phyloP scores from a whole-genome alignment of 257 asterid genomes.

The Jasminum sambac region DNA sequence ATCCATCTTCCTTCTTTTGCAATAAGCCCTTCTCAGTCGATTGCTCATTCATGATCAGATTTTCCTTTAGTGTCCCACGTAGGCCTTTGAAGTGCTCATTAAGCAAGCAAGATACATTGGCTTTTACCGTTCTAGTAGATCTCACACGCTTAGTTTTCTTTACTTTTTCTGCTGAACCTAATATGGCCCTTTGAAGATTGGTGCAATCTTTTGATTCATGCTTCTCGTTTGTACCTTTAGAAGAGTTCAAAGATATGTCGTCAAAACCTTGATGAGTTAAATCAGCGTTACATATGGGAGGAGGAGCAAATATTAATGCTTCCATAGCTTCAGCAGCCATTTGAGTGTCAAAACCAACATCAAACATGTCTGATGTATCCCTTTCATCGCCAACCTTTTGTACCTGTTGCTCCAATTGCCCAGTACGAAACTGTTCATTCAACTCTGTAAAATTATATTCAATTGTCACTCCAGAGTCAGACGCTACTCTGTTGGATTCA shows the following conservation, averaged over 20 bases:
- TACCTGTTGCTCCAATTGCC: conserved; percentile 22
- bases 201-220: conserved; percentile 21
- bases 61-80: conserved; percentile 22
- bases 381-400: conserved; percentile 32
- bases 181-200: conserved; percentile 28
- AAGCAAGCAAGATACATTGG: conserved; percentile 16
- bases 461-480: conserved; percentile 19
- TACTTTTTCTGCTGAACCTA: conserved; percentile 36
- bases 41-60: conserved; percentile 20
- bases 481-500: conserved; percentile 25
- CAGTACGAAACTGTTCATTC: conserved; percentile 34
- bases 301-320: conserved; percentile 48
- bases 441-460: conserved; percentile 33
- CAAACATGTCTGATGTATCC: conserved; percentile 33
- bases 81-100: conserved; percentile 21
- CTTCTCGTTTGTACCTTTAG: conserved; percentile 22
- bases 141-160: conserved; percentile 39
- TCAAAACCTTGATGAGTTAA: conserved; percentile 35
- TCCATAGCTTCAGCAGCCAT: conserved; percentile 94
- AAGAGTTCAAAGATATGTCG: conserved; percentile 19
- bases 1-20: conserved; percentile 26
- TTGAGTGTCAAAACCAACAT: conserved; percentile 76
- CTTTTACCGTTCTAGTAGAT: conserved; percentile 24
- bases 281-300: conserved; percentile 35
- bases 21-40: conserved; percentile 22